Evolutionary conservation across 495 filamentous ascomycete genomes (phyloP), one percentile per base, ranked within the genome.

Genomic region (Pyronema omphalodes): DNA sequence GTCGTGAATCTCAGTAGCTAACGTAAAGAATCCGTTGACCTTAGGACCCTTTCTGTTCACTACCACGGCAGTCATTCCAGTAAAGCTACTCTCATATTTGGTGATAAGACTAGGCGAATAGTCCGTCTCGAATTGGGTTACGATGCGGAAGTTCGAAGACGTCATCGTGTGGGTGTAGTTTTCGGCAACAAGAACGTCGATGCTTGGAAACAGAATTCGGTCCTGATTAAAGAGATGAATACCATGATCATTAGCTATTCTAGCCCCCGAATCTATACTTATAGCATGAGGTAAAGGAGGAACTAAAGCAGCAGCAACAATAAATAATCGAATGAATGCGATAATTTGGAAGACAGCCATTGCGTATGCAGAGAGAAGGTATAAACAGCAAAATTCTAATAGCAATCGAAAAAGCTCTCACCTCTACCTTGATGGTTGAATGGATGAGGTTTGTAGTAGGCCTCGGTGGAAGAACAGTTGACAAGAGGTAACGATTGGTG

Each of bases 1-100:
- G 68, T 96, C 91, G 57, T 91, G 82, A 59, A 99, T 94, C 67
- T 99, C 91, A 7, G 93, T 99, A 29, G 93, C 91, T 44, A 99
- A 75, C 43, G 89, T 78, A 68, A 99, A 96, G 67, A 88, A 93
- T 9, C 91, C 93, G 55, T 86, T 80, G 50, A 98, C 77, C 66
- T 94, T 99, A 8, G 91, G 91, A 4, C 91, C 88, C 64, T 89
- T 81, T 64, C 84, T 79, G 63, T 95, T 86, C 50, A 89, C 86
- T 51, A 95, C 84, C 23, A 93, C 80, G 36, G 91, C 81, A 61
- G 86, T 80, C 88, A 99, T 89, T 51, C 91, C 93, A 35, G 88
- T 96, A 52, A 86, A 71, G 57, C 84, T 76, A 11, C 81, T 84
- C 64, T 83, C 81, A 79, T 86, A 66, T 51, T 94, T 87, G 35